Evolutionary conservation across 2,329 filamentous ascomycete species (phyloP).

Genomic region (Microascus cirrosus): DNA sequence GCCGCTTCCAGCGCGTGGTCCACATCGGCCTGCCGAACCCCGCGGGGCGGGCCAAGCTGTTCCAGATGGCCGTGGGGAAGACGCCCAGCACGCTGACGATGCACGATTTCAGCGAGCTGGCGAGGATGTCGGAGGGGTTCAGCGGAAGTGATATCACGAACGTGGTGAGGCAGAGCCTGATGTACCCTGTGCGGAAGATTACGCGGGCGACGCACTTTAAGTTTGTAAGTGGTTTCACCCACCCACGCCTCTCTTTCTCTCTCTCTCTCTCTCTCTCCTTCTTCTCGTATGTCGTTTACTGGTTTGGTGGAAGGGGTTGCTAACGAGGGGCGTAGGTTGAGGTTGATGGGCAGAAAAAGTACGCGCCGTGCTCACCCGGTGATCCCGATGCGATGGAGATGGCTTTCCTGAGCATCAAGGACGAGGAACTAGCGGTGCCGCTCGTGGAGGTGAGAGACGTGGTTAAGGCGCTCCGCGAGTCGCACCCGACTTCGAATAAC

Average conservation of each 20-base stretch:
- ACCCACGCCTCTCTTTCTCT: no score
- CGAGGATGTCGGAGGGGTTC: conserved; percentile 79
- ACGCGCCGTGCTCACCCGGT: conserved; percentile 90
- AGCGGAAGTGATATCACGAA: conserved; percentile 94
- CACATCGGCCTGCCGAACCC: conserved; percentile 89
- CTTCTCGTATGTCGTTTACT: background rate
- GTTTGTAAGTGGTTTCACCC: conserved; percentile 60
- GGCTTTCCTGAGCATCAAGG: conserved; percentile 81
- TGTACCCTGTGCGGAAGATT: conserved; percentile 96
- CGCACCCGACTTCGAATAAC: conserved; percentile 78
- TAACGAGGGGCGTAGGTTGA: conserved; percentile 43
- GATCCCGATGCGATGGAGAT: conserved; percentile 81
- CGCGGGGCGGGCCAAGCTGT: conserved; percentile 84
- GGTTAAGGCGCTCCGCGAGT: conserved; percentile 78
- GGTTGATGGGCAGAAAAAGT: conserved; percentile 53
- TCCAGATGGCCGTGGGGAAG: conserved; percentile 85
- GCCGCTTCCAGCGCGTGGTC: conserved; percentile 90
- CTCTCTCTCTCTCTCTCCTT: background rate
- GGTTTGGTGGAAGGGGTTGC: background rate
- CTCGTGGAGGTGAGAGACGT: conserved; percentile 85
- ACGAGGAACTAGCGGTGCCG: conserved; percentile 77
- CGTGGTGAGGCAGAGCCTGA: conserved; percentile 88
- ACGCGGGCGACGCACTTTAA: conserved; percentile 98
- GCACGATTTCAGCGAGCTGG: conserved; percentile 70
- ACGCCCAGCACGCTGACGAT: conserved; percentile 77